These are phyloP conservation scores for sunflower (Helianthus annuus) DNA, from an alignment of 129 eudicot species.

Conservation along the genomic window DNA sequence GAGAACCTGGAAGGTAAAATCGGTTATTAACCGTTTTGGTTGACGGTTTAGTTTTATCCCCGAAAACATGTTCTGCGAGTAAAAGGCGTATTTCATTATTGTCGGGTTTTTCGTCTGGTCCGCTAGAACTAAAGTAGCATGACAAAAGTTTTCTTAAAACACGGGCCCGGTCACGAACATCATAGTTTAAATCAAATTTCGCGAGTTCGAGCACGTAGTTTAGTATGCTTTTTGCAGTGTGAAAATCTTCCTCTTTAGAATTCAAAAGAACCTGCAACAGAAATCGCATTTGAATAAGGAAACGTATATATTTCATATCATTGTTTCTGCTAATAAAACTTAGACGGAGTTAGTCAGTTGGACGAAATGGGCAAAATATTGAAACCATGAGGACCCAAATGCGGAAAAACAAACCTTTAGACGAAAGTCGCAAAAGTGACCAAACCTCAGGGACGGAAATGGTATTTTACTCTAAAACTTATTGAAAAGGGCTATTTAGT, in stretches of 20 bases:
- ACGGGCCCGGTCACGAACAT: slow-evolving; percentile 93
- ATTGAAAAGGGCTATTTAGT: not conserved
- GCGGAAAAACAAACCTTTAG: no score
- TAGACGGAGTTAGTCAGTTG: no score
- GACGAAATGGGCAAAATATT: no score
- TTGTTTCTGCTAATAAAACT: slow-evolving; percentile 8
- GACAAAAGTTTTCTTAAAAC: slow-evolving; percentile 59
- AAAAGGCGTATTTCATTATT: slow-evolving; percentile 34
- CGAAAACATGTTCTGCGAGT: slow-evolving; percentile 53
- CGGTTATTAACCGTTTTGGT: slow-evolving; percentile 54
- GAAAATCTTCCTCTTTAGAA: slow-evolving; percentile 57
- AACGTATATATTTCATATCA: not conserved
- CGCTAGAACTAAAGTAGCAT: slow-evolving; percentile 37
- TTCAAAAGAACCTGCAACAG: slow-evolving; percentile 64
- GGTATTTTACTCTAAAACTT: no score
- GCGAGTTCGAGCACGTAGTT: slow-evolving; percentile 82
- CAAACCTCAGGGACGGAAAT: no score
- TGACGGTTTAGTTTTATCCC: slow-evolving; percentile 41
- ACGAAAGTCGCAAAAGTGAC: no score
- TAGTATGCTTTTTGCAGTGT: slow-evolving; percentile 43
- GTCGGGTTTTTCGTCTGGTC: slow-evolving; percentile 44
- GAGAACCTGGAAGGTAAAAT: slow-evolving; percentile 95
- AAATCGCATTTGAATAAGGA: slow-evolving; percentile 17
- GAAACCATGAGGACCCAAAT: no score
- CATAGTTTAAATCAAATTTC: slow-evolving; percentile 76